Evolutionary conservation across 2,329 filamentous ascomycete species (phyloP), one percentile per base, ranked within the genome.

Genomic region (Pseudocercospora crystallina): DNA sequence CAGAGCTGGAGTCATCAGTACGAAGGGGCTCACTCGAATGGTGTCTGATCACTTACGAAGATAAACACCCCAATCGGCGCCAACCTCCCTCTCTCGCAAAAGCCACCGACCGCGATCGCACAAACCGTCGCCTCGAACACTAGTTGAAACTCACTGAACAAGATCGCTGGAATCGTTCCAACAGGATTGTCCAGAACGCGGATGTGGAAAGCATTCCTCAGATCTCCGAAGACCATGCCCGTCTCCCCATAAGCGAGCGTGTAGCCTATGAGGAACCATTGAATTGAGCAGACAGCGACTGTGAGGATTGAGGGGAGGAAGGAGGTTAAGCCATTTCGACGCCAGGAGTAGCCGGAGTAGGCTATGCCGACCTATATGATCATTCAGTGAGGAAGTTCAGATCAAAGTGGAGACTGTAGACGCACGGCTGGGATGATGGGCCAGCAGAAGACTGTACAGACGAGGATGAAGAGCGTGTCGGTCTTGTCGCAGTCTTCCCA

Each of bases 371-470:
- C 76, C 51, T 53, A 20, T 53, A 20, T 8, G 17, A 37, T 11
- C 17, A 9, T 31, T 43, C 20, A 5, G n/a, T 7, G 15, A 5
- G 43, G 13, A 35, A n/a, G 5, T 31, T 36, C 1, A 13, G 10
- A 15, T 17, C 9, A 29, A 15, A 13, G 12, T 32, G 11, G 26
- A 17, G 15, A 8, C 11, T 39, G 17, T 3, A 8, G 15, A 14
- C 43, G 40, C 33, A 49, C 51, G 0, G 76, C 76, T 5, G 76
- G 76, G 9, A 79, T 74, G 54, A 79, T 78, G 1, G 74, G 70
- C 76, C 75, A 78, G 61, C 76, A 79, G 54, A 79, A 75, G 31
- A 77, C 74, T 14, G 70, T 75, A 61, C 76, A 78, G n/a, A 77
- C 69, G 7, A 79, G 68, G 40, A 79, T 71, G 61, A 78, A 78